These are phyloP conservation scores for Cyclotella baltica DNA, from an alignment of 108 stramenopile genomes.

Conservation along the genomic window DNA sequence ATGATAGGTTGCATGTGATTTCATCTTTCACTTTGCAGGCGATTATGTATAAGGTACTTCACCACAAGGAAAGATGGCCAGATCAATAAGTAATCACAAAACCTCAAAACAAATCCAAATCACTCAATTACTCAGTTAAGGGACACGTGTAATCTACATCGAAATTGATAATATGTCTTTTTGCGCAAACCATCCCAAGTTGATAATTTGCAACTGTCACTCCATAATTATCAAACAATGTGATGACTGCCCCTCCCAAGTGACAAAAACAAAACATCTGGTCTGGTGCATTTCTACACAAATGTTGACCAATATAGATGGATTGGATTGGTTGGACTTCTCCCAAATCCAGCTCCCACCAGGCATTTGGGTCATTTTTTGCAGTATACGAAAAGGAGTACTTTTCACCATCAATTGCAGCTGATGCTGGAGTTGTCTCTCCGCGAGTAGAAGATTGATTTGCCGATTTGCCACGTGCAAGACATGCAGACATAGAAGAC, in stretches of 20 bases:
- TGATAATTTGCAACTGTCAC: not conserved
- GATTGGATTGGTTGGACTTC: not conserved
- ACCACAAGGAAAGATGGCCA: too few species aligned
- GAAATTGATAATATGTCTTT: not conserved
- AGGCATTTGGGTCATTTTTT: not conserved
- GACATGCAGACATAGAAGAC: not conserved
- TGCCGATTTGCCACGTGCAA: not conserved
- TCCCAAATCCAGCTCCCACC: not conserved
- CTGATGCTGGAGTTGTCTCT: not conserved
- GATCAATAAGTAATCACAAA: too few species aligned
- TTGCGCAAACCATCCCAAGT: not conserved
- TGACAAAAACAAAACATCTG: not conserved
- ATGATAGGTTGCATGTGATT: too few species aligned
- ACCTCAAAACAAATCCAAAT: too few species aligned
- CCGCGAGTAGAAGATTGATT: not conserved
- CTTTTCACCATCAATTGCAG: not conserved
- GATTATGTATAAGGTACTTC: too few species aligned
- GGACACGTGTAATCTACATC: too few species aligned
- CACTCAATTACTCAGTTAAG: too few species aligned
- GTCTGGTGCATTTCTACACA: constrained; percentile 1
- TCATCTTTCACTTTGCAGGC: too few species aligned
- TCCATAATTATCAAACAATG: not conserved
- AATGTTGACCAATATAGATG: not conserved
- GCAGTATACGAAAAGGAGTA: not conserved
- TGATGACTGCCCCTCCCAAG: not conserved